A percentile compares a stretch with the other conserved stretches of the same genome.
Evolutionary conservation across 257 asterid genomes (phyloP).

Genomic region (Solanum piurae): DNA sequence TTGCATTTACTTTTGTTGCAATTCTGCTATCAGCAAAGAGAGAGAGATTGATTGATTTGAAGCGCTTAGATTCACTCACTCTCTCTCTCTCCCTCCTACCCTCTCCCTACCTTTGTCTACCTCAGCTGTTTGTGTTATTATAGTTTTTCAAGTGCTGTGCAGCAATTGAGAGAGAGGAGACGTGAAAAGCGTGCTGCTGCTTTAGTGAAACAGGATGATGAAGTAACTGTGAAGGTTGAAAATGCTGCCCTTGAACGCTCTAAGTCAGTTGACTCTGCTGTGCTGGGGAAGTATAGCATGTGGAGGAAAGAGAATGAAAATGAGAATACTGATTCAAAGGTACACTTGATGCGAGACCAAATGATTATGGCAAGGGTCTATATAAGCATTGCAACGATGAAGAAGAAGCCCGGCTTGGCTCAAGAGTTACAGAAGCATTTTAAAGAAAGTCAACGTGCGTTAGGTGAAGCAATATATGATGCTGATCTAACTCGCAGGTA

Average conservation of each 20-base stretch:
- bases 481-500: slow-evolving; percentile 72
- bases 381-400: slow-evolving; percentile 69
- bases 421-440: slow-evolving; percentile 66
- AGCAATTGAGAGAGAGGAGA: slow-evolving; percentile 75
- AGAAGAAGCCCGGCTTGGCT: slow-evolving; percentile 55
- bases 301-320: slow-evolving; percentile 96
- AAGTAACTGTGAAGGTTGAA: slow-evolving; percentile 78
- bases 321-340: slow-evolving; percentile 83
- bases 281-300: slow-evolving; percentile 88
- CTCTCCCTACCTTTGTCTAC: not conserved
- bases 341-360: slow-evolving; percentile 92
- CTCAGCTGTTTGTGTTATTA: not conserved
- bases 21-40: not conserved
- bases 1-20: not conserved
- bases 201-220: slow-evolving; percentile 76
- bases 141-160: slow-evolving; percentile 25
- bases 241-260: slow-evolving; percentile 88
- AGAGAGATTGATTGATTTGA: not conserved
- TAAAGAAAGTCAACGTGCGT: slow-evolving; percentile 88
- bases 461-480: slow-evolving; percentile 82
- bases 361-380: slow-evolving; percentile 94
- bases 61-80: not conserved
- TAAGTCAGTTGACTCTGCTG: slow-evolving; percentile 89
- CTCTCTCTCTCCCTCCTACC: not conserved
- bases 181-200: slow-evolving; percentile 77